Evolutionary conservation across 2,329 filamentous ascomycete species (phyloP).

Genomic region (Fusarium dimerum): DNA sequence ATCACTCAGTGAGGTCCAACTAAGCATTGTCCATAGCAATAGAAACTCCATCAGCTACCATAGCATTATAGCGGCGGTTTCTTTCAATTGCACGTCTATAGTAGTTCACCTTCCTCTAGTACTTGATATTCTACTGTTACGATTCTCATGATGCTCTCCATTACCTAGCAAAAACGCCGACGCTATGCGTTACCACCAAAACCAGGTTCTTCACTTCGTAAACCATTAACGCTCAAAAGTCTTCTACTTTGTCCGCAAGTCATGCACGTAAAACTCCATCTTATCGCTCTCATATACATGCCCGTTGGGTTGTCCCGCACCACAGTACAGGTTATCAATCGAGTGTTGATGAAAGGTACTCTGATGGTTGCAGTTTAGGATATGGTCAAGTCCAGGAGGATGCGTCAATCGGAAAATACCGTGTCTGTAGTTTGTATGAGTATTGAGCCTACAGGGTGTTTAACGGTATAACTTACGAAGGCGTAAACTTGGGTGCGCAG

Average conservation of each 20-base stretch:
- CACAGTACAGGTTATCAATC: conserved; percentile 73
- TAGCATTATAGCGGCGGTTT: too few relatives aligned
- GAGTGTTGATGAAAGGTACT: conserved; percentile 81
- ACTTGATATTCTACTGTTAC: neutral
- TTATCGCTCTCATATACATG: conserved; percentile 70
- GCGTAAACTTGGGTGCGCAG: conserved; percentile 79
- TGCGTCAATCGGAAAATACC: conserved; percentile 93
- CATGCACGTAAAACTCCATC: conserved; percentile 61
- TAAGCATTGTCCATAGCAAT: too few relatives aligned
- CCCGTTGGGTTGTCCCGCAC: conserved; percentile 65
- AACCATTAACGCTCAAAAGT: neutral
- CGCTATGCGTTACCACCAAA: conserved; percentile 1
- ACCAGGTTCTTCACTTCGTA: conserved; percentile 27
- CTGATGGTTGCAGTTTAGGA: conserved; percentile 74
- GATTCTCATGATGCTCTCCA: conserved; percentile 3
- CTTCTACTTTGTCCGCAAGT: conserved; percentile 44
- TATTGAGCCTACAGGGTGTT: neutral
- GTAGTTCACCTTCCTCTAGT: too few relatives aligned
- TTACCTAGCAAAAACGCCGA: neutral
- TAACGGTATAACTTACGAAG: conserved; percentile 59
- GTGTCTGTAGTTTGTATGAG: conserved; percentile 56
- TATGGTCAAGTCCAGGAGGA: conserved; percentile 84
- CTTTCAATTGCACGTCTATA: too few relatives aligned
- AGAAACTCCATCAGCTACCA: too few relatives aligned
- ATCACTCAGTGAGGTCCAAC: too few relatives aligned